Evolutionary conservation across 2,329 filamentous ascomycete species (phyloP), one percentile per base, ranked within the genome.

Genomic region (Xylaria sp.): DNA sequence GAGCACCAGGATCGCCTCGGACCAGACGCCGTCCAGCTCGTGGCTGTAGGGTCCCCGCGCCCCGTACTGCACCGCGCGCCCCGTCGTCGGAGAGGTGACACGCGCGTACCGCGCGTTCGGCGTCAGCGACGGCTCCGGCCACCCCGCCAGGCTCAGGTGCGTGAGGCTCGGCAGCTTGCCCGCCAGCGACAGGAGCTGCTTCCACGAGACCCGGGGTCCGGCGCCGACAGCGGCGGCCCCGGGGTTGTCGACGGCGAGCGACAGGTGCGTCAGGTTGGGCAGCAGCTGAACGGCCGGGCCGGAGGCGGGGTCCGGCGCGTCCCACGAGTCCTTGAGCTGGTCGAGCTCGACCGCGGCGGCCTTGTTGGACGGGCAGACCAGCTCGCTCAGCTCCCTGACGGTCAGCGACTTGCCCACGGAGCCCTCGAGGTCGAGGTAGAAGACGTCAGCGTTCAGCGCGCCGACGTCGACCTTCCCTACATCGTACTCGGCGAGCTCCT

Each of bases 121-220:
- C 1, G 82, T 83, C n/a, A 84, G 69, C 16, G 76, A 77, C 1
- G 85, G 85, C 45, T 78, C 76, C 1, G 85, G 84, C 85, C 85
- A 87, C 65, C 80, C 81, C 16, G 83, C 82, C 6, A 87, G 74
- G 59, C 79, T 84, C 39, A 87, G 72, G 62, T 87, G 83, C 1
- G 84, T 87, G 38, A 87, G 69, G 13, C 74, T 77, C 0, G 76
- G 76, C 6, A 85, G 66, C 59, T 80, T 82, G 9, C 73, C 66
- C 0, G 82, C 77, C n/a, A 87, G 67, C 1, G 74, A 62, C 20
- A 87, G 71, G 4, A 87, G 76, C 34, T 84, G 81, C 44, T 77
- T 80, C 85, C 84, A 87, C 1, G 83, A 85, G 16, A 76, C 74
- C 5, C 68, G 66, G 5, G 52, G 51, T 13, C 57, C 39, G 29